A percentile compares a stretch with the other conserved stretches of the same genome.
phyloP scores from a whole-genome alignment of 352 stramenopile species.

The Aphanomyces invadans region DNA sequence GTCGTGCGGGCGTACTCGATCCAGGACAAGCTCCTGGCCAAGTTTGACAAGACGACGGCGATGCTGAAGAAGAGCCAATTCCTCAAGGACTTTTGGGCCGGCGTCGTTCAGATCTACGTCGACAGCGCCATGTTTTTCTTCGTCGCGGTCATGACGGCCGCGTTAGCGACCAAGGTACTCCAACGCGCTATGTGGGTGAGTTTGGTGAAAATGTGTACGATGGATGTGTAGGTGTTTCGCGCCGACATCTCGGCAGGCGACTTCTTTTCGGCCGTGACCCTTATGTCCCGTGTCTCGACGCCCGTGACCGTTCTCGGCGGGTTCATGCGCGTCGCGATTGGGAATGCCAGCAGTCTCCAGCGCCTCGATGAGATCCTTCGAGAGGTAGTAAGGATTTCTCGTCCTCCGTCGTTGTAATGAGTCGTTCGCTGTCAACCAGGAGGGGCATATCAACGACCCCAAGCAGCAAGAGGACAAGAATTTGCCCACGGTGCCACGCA shows the following conservation, averaged over 20 bases:
- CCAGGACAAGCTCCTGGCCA: slow-evolving; percentile 64
- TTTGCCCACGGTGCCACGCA: slow-evolving; percentile 66
- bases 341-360: slow-evolving; percentile 79
- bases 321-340: slow-evolving; percentile 86
- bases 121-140: slow-evolving; percentile 88
- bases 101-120: slow-evolving; percentile 87
- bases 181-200: no score
- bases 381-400: neutral
- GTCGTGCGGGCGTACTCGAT: slow-evolving; percentile 83
- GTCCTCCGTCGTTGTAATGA: no score
- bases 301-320: slow-evolving; percentile 74
- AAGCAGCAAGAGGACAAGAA: slow-evolving; percentile 49
- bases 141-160: slow-evolving; percentile 77
- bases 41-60: slow-evolving; percentile 58
- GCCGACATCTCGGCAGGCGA: slow-evolving; percentile 58
- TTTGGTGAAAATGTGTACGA: neutral
- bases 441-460: neutral
- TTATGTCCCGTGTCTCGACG: slow-evolving; percentile 70
- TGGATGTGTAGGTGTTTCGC: slow-evolving; percentile 38
- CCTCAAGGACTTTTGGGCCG: slow-evolving; percentile 85
- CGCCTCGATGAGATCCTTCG: slow-evolving; percentile 81
- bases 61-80: slow-evolving; percentile 76
- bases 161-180: slow-evolving; percentile 58
- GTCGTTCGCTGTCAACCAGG: no score
- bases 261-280: slow-evolving; percentile 78